A percentile compares a stretch with the other conserved stretches of the same genome.
Conservation (phyloP, 148 eudicot species). For the Camellia lanceoleosa region DNA sequence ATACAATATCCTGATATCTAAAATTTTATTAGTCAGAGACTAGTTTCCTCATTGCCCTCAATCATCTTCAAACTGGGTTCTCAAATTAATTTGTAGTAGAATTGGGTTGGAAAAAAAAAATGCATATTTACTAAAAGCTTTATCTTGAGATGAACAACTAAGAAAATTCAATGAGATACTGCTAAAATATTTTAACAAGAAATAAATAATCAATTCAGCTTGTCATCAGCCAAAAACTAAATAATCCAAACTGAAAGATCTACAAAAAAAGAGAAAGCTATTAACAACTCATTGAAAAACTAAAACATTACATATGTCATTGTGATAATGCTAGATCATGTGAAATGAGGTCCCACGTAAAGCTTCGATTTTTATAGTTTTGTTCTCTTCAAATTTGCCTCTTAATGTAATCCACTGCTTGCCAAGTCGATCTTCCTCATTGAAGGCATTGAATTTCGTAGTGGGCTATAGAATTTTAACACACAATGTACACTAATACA, state of each 20-base stretch:
- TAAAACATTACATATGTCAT: background rate
- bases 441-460: slow-evolving; percentile 36
- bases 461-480: slow-evolving; percentile 40
- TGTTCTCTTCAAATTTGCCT: slow-evolving; percentile 46
- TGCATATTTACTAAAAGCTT: too few species aligned
- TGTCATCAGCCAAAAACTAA: too few species aligned
- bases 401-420: slow-evolving; percentile 55
- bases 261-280: too few species aligned
- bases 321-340: too few species aligned
- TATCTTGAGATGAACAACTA: too few species aligned
- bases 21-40: background rate
- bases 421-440: slow-evolving; percentile 63
- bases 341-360: too few species aligned
- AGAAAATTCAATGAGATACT: too few species aligned
- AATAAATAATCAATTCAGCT: too few species aligned
- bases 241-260: too few species aligned
- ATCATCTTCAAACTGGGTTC: background rate
- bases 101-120: background rate
- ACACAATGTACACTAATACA: slow-evolving; percentile 2
- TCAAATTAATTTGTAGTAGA: background rate
- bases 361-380: slow-evolving; percentile 60
- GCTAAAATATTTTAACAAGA: too few species aligned
- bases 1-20: too few species aligned
- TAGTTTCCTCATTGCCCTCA: background rate
- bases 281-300: background rate